Base-by-base conservation (phyloP, 306 rosid species). In the Herpetospermum pedunculosum region DNA sequence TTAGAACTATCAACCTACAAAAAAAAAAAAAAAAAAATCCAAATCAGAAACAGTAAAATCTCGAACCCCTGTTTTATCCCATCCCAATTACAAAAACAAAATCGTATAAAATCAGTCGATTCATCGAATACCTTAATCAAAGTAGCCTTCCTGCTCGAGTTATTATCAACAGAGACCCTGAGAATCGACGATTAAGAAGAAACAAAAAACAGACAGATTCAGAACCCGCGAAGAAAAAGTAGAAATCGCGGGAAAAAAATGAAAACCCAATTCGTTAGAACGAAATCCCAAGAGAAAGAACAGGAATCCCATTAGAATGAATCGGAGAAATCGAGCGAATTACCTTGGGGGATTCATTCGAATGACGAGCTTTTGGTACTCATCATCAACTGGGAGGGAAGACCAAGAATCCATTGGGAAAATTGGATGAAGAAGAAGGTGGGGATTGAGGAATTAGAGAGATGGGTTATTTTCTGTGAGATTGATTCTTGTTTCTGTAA, bases 291-390 rank as follows among this genome's bases (percentile, higher is more conserved):
- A 48, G 16, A 11, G 57, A 23, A 65, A 54, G 12, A 19, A 15
- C 10, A 49, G 38, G 4, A 48, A 70, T 28, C 44, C n/a, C 41
- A 21, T 29, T 57, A 34, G 4, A 50, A 52, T 34, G 57, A 32
- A 79, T 38, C 10, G 5, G n/a, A 16, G 37, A 32, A 14, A 46
- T 10, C 19, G 11, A 21, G 75, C 3, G 60, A 13, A 18, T 13
- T 48, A 90, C 98, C 90, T 93, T 28, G 98, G 98, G 19, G 98
- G 96, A 78, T 93, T 93, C 87, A 93, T 89, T 79, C 98, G 81
- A 76, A 85, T 80, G 69, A 88, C 83, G 16, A 93, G 96, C 83
- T 90, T 93, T 87, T 82, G 75, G 68, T 82, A 93, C 86, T 93
- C 98, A 41, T 89, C 90, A 23, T 81, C 88, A 44, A 81, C 72